These are phyloP conservation scores for Neltuma alba DNA, from an alignment of 306 rosid species.

Conservation along the genomic window DNA sequence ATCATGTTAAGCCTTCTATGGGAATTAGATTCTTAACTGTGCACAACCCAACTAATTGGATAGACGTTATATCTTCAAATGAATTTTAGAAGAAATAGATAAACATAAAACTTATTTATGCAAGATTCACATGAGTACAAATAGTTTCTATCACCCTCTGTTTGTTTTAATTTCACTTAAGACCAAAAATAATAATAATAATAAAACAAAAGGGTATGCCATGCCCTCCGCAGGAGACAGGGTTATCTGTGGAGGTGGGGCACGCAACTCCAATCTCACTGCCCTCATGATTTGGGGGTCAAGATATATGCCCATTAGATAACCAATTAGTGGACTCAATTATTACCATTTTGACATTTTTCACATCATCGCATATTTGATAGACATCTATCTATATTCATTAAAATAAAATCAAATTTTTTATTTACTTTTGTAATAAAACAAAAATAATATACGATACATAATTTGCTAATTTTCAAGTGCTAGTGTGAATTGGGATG, in stretches of 20 bases:
- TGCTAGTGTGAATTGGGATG: background rate
- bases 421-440: background rate
- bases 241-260: constrained; percentile 29
- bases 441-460: background rate
- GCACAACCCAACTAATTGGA: background rate
- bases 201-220: constrained; percentile 6
- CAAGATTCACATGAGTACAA: background rate
- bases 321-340: constrained; percentile 27
- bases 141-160: background rate
- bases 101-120: background rate
- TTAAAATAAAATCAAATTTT: background rate
- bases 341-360: constrained; percentile 17
- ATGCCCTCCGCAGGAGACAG: constrained; percentile 13
- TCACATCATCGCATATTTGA: background rate
- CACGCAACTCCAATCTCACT: constrained; percentile 26
- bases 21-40: background rate
- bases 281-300: constrained; percentile 26
- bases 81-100: background rate
- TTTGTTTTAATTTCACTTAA: background rate
- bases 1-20: background rate
- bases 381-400: background rate
- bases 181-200: too few relatives aligned
- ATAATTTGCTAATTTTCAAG: background rate
- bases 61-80: background rate
- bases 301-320: constrained; percentile 17